phyloP scores from a whole-genome alignment of 176 grass and related monocot genomes.

The Guadua angustifolia region DNA sequence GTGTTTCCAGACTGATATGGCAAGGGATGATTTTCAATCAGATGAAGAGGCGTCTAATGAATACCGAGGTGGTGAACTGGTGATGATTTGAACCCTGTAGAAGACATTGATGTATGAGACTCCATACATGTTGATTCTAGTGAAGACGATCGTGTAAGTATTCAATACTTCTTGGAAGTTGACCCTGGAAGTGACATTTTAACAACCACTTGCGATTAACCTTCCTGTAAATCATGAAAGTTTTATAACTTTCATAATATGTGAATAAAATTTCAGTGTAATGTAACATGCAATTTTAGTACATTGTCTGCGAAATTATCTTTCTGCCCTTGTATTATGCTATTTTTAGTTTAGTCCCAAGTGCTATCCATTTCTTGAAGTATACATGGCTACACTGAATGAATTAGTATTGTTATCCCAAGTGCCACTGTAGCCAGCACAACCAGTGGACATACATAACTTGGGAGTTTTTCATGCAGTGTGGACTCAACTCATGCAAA shows the following conservation, averaged over 20 bases:
- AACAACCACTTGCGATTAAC: too few species aligned
- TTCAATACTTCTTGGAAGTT: background rate
- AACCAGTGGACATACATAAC: too few species aligned
- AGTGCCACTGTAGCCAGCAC: too few species aligned
- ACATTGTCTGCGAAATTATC: background rate
- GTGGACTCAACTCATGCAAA: too few species aligned
- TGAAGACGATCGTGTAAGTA: background rate
- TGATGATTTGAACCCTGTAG: background rate
- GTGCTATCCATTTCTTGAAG: too few species aligned
- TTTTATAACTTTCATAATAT: background rate
- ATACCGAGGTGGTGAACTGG: background rate
- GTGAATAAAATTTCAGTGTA: background rate
- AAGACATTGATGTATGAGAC: background rate
- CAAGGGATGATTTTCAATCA: background rate
- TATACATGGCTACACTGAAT: too few species aligned
- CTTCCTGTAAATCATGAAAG: too few species aligned
- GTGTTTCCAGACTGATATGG: background rate
- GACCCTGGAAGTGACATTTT: too few species aligned
- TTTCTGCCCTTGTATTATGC: background rate
- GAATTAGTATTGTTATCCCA: too few species aligned
- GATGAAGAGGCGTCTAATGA: background rate
- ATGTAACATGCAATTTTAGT: background rate
- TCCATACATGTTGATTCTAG: background rate
- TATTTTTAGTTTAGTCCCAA: background rate
- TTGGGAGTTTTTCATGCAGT: too few species aligned